A percentile compares a stretch with the other conserved stretches of the same genome.
phyloP scores from a whole-genome alignment of 495 filamentous ascomycete genomes.

The Xanthoparmelia taractica region DNA sequence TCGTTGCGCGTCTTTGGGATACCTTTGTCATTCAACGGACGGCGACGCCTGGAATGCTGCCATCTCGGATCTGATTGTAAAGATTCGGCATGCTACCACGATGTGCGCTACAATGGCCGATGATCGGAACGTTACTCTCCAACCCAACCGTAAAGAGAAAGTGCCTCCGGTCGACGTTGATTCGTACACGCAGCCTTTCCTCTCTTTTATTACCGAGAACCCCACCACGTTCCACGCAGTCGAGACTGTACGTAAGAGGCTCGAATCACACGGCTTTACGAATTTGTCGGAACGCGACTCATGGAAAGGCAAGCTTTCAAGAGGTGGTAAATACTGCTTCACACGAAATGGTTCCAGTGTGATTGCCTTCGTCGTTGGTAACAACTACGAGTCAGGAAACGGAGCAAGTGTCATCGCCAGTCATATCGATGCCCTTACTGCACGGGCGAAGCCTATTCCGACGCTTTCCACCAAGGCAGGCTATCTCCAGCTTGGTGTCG shows the following conservation, averaged over 20 bases:
- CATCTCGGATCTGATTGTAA: not conserved
- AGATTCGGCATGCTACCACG: not conserved
- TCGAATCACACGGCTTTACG: slow-evolving; percentile 62
- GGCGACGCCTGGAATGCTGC: not conserved
- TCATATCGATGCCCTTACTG: slow-evolving; percentile 87
- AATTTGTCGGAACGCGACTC: slow-evolving; percentile 69
- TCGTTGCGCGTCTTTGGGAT: not conserved
- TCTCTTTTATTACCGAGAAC: slow-evolving; percentile 78
- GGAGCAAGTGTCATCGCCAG: slow-evolving; percentile 75
- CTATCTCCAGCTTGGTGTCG: slow-evolving; percentile 83
- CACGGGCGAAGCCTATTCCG: slow-evolving; percentile 81
- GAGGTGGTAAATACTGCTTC: slow-evolving; percentile 81
- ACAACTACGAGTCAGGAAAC: slow-evolving; percentile 75
- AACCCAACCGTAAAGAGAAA: not conserved
- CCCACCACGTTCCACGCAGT: slow-evolving; percentile 91
- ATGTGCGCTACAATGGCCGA: not conserved
- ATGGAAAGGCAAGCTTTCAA: slow-evolving; percentile 68
- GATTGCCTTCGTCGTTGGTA: slow-evolving; percentile 81
- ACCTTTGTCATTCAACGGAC: not conserved
- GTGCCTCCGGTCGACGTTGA: not conserved
- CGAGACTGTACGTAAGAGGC: slow-evolving; percentile 60
- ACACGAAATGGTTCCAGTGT: slow-evolving; percentile 79
- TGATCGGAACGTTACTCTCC: no score
- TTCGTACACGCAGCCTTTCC: slow-evolving; percentile 73
- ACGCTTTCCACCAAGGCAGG: slow-evolving; percentile 72